These are phyloP conservation scores for Elsinoe perseae DNA, from an alignment of 2,329 filamentous ascomycete species.

Conservation along the genomic window DNA sequence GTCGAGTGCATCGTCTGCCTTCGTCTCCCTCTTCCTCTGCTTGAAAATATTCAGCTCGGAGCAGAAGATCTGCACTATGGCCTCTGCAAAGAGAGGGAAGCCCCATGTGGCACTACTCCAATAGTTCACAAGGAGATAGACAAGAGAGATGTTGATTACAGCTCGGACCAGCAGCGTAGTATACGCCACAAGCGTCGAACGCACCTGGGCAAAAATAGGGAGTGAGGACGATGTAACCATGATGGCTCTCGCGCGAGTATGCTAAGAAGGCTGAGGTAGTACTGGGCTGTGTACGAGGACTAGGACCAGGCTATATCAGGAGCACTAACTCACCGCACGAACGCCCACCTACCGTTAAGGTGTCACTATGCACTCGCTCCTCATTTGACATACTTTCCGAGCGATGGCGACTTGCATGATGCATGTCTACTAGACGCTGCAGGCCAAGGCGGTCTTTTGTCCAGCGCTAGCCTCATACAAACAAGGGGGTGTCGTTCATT, in stretches of 20 bases:
- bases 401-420: not conserved
- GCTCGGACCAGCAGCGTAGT: not conserved
- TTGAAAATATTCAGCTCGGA: constrained; percentile 9
- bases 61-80: constrained; percentile 4
- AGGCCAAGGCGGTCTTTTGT: not conserved
- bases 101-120: constrained; percentile 10
- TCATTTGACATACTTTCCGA: not conserved
- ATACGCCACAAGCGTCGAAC: not conserved
- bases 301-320: not conserved
- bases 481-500: not conserved
- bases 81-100: constrained; percentile 9
- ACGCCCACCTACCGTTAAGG: not conserved
- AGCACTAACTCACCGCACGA: not conserved
- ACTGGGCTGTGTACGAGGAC: not conserved
- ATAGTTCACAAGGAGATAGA: constrained; percentile 5
- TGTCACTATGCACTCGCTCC: not conserved
- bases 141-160: constrained; percentile 3
- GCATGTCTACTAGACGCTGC: not conserved
- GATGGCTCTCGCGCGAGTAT: not conserved
- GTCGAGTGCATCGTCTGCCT: not conserved
- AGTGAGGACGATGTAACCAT: not conserved
- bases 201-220: not conserved
- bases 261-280: not conserved
- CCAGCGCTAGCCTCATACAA: not conserved
- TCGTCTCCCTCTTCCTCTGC: not conserved